A percentile compares a stretch with the other conserved stretches of the same genome.
These are phyloP conservation scores for Plasmopara muralis DNA, from an alignment of 352 stramenopile species.

Conservation along the genomic window DNA sequence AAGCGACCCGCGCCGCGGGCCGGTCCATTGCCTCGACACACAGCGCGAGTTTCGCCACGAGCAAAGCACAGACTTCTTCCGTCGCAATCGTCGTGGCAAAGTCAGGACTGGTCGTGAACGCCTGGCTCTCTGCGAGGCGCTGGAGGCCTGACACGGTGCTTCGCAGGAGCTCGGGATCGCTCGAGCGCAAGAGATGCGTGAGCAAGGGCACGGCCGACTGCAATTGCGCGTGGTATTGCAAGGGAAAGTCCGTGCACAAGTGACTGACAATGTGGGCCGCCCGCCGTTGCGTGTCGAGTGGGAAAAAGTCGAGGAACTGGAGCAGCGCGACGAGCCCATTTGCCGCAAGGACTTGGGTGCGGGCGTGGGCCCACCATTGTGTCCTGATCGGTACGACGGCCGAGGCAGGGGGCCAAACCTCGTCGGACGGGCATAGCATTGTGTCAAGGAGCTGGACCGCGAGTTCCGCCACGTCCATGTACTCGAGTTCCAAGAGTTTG, in stretches of 20 bases:
- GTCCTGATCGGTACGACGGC: constrained; percentile 3
- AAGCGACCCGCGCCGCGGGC: constrained; percentile 2
- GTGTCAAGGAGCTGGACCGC: constrained; percentile 60
- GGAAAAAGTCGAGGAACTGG: constrained; percentile 80
- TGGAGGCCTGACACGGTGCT: constrained; percentile 45
- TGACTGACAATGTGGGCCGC: constrained; percentile 46
- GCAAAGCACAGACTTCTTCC: constrained; percentile 30
- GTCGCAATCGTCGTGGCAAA: constrained; percentile 40
- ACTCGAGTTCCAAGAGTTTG: constrained; percentile 74
- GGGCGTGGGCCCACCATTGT: constrained; percentile 27
- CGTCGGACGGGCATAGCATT: constrained; percentile 35
- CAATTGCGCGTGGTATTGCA: constrained; percentile 24
- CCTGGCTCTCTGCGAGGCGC: constrained; percentile 38
- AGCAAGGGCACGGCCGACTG: constrained; percentile 37
- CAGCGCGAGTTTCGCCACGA: constrained; percentile 28
- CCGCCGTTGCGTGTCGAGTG: constrained; percentile 61
- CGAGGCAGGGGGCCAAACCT: neutral
- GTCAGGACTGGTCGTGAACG: constrained; percentile 26
- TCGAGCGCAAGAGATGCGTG: constrained; percentile 38
- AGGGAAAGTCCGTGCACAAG: constrained; percentile 40
- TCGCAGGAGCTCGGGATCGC: constrained; percentile 49
- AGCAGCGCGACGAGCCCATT: constrained; percentile 64
- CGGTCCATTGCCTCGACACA: constrained; percentile 16
- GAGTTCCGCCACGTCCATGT: constrained; percentile 76
- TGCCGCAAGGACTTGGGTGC: constrained; percentile 39